Percentiles rank a stretch among this genome's conserved stretches.
Conservation (phyloP, 345 rosid genomes). For the Populus nigra region DNA sequence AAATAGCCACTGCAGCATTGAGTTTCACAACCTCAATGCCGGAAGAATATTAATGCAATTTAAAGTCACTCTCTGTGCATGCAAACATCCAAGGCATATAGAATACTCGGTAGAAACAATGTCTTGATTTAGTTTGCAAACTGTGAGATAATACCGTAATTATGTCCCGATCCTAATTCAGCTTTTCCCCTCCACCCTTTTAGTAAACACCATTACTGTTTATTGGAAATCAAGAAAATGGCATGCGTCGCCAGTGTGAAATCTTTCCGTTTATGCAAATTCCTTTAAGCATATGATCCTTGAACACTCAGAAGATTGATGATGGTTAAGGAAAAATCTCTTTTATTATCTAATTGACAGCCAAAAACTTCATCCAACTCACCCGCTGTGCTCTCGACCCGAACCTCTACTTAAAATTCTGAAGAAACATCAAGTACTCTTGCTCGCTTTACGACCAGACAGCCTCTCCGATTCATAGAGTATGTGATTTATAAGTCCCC, state of each 20-base stretch:
- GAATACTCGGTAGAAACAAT: neutral
- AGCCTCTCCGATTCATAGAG: conserved; percentile 73
- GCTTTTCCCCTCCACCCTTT: neutral
- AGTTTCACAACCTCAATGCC: too few relatives aligned
- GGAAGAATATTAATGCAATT: too few relatives aligned
- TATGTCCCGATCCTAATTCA: neutral
- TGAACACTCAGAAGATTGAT: neutral
- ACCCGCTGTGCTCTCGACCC: neutral
- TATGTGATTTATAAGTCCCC: conserved; percentile 93
- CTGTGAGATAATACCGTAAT: neutral
- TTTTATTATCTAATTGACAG: neutral
- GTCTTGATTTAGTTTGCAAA: neutral
- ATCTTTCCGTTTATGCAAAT: neutral
- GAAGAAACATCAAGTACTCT: conserved; percentile 26
- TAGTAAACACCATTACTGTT: neutral
- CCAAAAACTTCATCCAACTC: conserved; percentile 1
- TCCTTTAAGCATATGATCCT: neutral
- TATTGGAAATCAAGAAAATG: neutral
- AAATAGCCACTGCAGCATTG: too few relatives aligned
- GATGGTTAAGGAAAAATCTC: neutral
- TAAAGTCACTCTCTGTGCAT: too few relatives aligned
- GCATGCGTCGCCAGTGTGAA: neutral
- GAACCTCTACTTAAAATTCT: neutral
- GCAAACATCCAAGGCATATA: too few relatives aligned
- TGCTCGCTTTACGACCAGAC: conserved; percentile 74